Base-by-base conservation (phyloP, 768 basidiomycete genomes). In the Leccinum rimulosum region DNA sequence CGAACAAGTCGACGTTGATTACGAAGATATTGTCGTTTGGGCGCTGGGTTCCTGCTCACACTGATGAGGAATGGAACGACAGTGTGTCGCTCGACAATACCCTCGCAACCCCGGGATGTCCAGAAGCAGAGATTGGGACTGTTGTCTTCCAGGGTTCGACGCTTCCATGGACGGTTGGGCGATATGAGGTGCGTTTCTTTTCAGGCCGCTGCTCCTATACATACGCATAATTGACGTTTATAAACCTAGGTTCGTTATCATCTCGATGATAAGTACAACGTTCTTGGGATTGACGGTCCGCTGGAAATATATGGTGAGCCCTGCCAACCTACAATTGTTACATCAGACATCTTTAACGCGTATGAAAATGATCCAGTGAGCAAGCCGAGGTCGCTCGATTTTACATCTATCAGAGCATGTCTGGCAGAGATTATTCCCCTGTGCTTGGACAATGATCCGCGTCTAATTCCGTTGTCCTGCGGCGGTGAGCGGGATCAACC, bases 181-280 rank as follows among this genome's bases (percentile, higher is more conserved):
- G 76, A 54, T 99, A 98, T 70, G 97, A 99, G 80, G 86, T 65
- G 36, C 4, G 61, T 57, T 31, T 55, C 36, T 48, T 25, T 11
- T n/a, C 8, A 11, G 22, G 49, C 31, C 15, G 28, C 43, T 50
- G 11, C 27, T 38, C 6, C 27, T 28, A 31, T 30, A 30, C n/a
- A 28, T 30, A 33, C 12, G 25, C 27, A 35, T n/a, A 4, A 40
- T 51, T 55, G 54, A 67, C 55, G 35, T 35, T 25, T 47, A 15
- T 53, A n/a, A 49, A 49, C 52, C 28, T 61, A 91, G 89, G 79
- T 89, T 60, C 87, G 93, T 3, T 95, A 95, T 70, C 97, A 99
- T 68, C 95, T 98, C 68, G 93, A 97, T 72, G 95, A 94, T 51
- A 98, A 95, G 73, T 91, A 99, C 75, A 97, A 95, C 73, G 97